Percentiles rank a stretch among this genome's conserved stretches.
Conservation (phyloP, 2,329 filamentous ascomycete genomes). For the Chaetomiaceae sp. region DNA sequence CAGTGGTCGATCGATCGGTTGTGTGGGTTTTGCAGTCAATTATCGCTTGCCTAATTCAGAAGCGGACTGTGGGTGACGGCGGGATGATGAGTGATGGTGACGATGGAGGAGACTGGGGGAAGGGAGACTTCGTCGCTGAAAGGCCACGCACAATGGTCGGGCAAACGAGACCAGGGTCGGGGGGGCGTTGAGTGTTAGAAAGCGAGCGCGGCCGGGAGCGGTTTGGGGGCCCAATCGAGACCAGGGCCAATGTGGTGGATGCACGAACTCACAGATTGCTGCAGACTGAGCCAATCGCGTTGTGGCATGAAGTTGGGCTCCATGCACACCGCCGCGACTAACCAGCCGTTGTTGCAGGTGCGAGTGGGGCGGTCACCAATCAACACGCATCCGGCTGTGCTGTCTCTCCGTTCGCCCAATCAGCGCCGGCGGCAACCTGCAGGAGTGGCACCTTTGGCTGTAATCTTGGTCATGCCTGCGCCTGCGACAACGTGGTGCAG, state of each 20-base stretch:
- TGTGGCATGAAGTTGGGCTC: not conserved
- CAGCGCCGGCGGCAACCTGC: not conserved
- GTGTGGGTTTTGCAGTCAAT: too few species aligned
- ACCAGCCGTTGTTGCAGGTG: not conserved
- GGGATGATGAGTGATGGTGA: constrained; percentile 16
- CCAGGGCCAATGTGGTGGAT: constrained; percentile 3
- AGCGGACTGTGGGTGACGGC: constrained; percentile 1
- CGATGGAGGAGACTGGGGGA: not conserved
- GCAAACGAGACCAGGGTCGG: constrained; percentile 6
- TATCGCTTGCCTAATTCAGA: constrained; percentile 1
- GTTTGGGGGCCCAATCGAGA: too few species aligned
- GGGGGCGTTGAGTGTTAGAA: constrained; percentile 17
- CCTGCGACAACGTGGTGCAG: not conserved
- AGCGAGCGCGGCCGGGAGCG: not conserved
- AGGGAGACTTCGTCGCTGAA: constrained; percentile 5
- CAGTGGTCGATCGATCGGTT: too few species aligned
- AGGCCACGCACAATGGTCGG: constrained; percentile 9
- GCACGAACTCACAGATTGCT: not conserved
- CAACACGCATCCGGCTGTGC: constrained; percentile 3
- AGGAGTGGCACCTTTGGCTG: not conserved
- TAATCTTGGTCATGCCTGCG: constrained; percentile 10
- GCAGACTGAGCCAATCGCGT: constrained; percentile 4
- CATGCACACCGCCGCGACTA: constrained; percentile 7
- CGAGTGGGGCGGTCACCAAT: constrained; percentile 10
- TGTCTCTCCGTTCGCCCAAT: constrained; percentile 4